Conservation (phyloP, 768 basidiomycete species). For the Mycena epipterygia region DNA sequence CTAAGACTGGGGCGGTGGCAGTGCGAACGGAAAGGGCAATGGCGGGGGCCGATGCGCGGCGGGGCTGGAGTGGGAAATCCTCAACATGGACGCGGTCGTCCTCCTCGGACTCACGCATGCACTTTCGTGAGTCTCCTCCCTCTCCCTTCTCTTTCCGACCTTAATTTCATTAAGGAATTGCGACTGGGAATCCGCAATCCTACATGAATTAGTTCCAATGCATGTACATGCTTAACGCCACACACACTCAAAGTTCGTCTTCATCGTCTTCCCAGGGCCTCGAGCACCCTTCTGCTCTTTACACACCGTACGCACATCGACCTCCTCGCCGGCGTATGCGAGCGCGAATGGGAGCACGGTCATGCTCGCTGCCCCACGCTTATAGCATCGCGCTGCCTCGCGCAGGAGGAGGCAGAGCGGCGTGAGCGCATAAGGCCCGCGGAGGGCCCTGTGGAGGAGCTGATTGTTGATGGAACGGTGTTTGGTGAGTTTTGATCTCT, state of each 20-base stretch:
- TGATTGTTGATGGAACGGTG: slow-evolving; percentile 79
- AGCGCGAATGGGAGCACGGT: not conserved
- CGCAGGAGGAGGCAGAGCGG: slow-evolving; percentile 24
- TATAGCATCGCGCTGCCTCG: not conserved
- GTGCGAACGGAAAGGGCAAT: slow-evolving; percentile 38
- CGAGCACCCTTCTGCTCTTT: slow-evolving; percentile 54
- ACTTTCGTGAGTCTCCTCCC: no score
- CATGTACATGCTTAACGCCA: slow-evolving; percentile 67
- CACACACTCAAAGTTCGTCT: slow-evolving; percentile 83
- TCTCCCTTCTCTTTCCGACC: no score
- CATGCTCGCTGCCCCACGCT: not conserved
- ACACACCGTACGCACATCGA: no score
- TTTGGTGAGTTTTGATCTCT: slow-evolving; percentile 64
- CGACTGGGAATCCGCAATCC: no score
- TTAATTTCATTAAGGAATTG: no score
- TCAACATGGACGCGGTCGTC: slow-evolving; percentile 80
- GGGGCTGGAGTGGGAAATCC: slow-evolving; percentile 82
- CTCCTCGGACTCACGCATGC: slow-evolving; percentile 80
- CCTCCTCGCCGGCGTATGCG: slow-evolving; percentile 21
- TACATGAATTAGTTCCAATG: slow-evolving; percentile 86
- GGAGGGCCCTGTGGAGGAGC: slow-evolving; percentile 76
- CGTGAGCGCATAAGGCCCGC: no score
- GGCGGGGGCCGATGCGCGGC: slow-evolving; percentile 62
- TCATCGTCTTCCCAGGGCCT: slow-evolving; percentile 75
- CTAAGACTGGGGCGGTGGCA: not conserved